Conservation (phyloP, 2,329 filamentous ascomycete genomes). For the Diaporthe citrichinensis region DNA sequence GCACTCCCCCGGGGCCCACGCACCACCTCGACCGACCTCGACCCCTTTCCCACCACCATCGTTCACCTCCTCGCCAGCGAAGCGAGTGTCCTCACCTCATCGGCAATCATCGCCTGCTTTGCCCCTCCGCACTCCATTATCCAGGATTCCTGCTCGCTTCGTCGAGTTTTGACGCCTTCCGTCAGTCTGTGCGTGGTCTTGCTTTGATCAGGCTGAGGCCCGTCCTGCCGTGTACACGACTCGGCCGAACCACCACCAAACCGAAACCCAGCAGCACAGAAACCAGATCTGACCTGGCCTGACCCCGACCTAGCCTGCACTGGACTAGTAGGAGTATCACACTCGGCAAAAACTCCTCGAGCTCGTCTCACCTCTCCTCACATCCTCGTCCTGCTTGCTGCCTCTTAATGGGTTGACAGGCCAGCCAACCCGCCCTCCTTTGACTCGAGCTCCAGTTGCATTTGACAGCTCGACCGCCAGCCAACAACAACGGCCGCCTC, state of each 20-base stretch:
- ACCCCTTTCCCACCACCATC: conserved; percentile 29
- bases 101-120: neutral
- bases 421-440: conserved; percentile 2
- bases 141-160: neutral
- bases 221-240: conserved; percentile 22
- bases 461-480: conserved; percentile 3
- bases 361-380: conserved; percentile 5
- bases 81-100: conserved; percentile 26
- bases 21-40: conserved; percentile 12
- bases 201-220: conserved; percentile 26
- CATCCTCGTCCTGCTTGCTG: neutral
- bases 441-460: conserved; percentile 23
- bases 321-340: conserved; percentile 21
- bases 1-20: neutral
- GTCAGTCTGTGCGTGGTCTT: conserved; percentile 22
- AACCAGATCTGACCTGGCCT: conserved; percentile 9
- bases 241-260: conserved; percentile 19
- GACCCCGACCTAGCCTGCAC: conserved; percentile 26
- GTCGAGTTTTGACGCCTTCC: conserved; percentile 26
- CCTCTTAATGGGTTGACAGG: conserved; percentile 27
- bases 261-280: neutral
- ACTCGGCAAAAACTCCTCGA: conserved; percentile 21
- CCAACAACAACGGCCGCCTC: neutral
- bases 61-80: conserved; percentile 8
- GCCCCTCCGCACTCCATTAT: neutral